Evolutionary conservation across 78 protist species (phyloP).

Genomic region (Bodo saltans): DNA sequence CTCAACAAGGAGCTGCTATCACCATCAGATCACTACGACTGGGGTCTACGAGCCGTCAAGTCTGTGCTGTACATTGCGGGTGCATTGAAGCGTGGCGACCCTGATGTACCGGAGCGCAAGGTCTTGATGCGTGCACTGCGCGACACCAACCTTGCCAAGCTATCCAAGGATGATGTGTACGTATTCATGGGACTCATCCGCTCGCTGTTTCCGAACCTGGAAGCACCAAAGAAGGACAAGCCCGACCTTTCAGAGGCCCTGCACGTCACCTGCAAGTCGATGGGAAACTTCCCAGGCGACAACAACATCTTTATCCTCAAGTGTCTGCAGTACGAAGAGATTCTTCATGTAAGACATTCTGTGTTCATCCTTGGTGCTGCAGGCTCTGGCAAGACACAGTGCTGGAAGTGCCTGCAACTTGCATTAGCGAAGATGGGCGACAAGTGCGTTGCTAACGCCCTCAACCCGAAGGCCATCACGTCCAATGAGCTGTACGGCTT

Average conservation of each 20-base stretch:
- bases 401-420: conserved; percentile 49
- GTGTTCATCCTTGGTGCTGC: conserved; percentile 79
- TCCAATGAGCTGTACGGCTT: conserved; percentile 76
- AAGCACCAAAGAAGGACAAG: conserved; percentile 51
- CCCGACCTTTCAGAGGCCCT: conserved; percentile 36
- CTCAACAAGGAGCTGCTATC: conserved; percentile 73
- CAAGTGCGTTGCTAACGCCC: conserved; percentile 13
- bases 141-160: conserved; percentile 82
- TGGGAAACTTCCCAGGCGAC: conserved; percentile 52
- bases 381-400: conserved; percentile 65
- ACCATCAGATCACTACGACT: conserved; percentile 81
- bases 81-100: conserved; percentile 71
- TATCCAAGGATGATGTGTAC: conserved; percentile 64
- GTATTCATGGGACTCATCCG: conserved; percentile 66
- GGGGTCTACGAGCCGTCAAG: conserved; percentile 90
- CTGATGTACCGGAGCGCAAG: conserved; percentile 55
- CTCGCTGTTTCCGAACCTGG: conserved; percentile 61
- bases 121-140: conserved; percentile 81
- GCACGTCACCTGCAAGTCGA: background rate
- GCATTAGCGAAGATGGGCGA: conserved; percentile 13
- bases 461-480: conserved; percentile 79
- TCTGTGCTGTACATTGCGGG: conserved; percentile 85
- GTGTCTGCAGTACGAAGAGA: conserved; percentile 66
- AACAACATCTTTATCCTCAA: conserved; percentile 54
- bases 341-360: conserved; percentile 67